A percentile compares a stretch with the other conserved stretches of the same genome.
phyloP scores from a whole-genome alignment of 2,329 filamentous ascomycete genomes.

The Pezicula carpinea region DNA sequence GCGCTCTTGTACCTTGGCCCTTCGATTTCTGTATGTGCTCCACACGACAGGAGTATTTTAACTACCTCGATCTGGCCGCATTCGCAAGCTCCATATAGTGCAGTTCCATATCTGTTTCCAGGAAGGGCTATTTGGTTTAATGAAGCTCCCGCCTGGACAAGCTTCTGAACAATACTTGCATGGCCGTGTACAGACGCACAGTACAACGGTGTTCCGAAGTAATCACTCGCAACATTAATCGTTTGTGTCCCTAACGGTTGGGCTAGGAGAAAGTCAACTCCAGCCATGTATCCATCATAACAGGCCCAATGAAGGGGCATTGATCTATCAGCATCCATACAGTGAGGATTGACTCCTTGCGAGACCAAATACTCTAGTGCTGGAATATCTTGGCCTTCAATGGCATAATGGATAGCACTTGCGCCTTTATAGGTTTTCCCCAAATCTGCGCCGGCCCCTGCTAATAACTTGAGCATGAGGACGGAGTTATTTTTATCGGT shows the following conservation, averaged over 20 bases:
- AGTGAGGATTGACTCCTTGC: not conserved
- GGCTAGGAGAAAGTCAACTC: not conserved
- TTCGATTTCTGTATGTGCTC: not conserved
- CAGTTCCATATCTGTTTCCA: not conserved
- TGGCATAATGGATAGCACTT: not conserved
- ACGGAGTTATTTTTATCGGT: too few species aligned
- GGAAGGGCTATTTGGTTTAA: not conserved
- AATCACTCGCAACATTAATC: not conserved
- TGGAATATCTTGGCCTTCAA: not conserved
- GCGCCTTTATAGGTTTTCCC: not conserved
- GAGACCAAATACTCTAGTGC: not conserved
- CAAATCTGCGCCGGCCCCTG: not conserved
- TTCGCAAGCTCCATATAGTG: slow-evolving; percentile 3
- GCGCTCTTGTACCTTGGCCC: not conserved
- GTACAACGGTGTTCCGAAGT: not conserved
- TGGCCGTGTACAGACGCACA: not conserved
- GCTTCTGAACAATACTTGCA: not conserved
- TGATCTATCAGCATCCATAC: not conserved
- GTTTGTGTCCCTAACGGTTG: not conserved
- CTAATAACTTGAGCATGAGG: not conserved
- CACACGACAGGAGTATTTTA: not conserved
- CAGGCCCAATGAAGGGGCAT: not conserved
- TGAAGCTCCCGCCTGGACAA: not conserved
- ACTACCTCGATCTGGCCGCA: not conserved
- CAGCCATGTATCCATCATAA: not conserved